Conservation (phyloP, 2,329 filamentous ascomycete species). For the Neophaeococcomyces mojaviensis region DNA sequence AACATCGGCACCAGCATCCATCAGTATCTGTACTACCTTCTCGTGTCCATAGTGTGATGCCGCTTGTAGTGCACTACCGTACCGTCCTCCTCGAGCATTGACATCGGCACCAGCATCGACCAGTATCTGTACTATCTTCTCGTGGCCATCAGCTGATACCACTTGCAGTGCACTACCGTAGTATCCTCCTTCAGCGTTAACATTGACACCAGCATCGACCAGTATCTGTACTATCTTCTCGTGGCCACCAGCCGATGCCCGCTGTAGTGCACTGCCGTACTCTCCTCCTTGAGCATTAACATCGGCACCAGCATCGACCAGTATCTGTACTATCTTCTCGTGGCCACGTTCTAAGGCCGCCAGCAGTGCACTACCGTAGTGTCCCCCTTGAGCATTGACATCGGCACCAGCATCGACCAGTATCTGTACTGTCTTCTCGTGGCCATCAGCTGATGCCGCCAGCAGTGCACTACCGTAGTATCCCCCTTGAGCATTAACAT, state of each 20-base stretch:
- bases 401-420: too few relatives aligned
- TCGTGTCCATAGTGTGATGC: slow-evolving; percentile 7
- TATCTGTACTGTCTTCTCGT: too few relatives aligned
- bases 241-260: slow-evolving; percentile 3
- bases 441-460: too few relatives aligned
- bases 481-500: too few relatives aligned
- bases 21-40: slow-evolving; percentile 17
- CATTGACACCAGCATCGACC: slow-evolving; percentile 11
- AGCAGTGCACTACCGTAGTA: too few relatives aligned
- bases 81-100: slow-evolving; percentile 2
- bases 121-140: slow-evolving; percentile 5
- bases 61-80: slow-evolving; percentile 5
- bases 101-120: neutral
- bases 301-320: slow-evolving; percentile 6
- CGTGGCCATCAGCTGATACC: slow-evolving; percentile 15
- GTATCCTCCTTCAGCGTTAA: slow-evolving; percentile 14
- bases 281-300: slow-evolving; percentile 7
- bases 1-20: slow-evolving; percentile 19
- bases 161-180: slow-evolving; percentile 26
- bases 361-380: slow-evolving; percentile 7
- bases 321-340: slow-evolving; percentile 1
- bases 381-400: slow-evolving; percentile 4
- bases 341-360: slow-evolving; percentile 4
- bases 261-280: slow-evolving; percentile 8
- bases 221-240: slow-evolving; percentile 11